Base-by-base conservation (phyloP, 2,329 filamentous ascomycete species). In the Hortaea werneckii region DNA sequence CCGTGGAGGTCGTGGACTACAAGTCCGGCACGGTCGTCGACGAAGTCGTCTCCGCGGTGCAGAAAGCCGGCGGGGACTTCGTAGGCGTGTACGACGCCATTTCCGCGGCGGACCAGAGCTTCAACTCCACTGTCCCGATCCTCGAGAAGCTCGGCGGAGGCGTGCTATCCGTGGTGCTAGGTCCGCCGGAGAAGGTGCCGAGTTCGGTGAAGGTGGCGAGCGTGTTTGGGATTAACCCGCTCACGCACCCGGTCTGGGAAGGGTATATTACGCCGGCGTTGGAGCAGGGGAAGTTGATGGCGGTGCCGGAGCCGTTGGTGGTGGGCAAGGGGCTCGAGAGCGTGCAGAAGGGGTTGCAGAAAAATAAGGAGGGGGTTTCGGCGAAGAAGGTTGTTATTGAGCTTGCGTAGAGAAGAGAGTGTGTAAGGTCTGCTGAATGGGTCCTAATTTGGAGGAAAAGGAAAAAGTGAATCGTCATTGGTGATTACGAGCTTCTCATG, bases 1-100 rank as follows among this genome's bases (percentile, higher is more conserved):
- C 64, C 6, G 49, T 39, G 27, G 51, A 54, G 12, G 60, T 56
- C 7, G 44, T 64, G 26, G 63, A 67, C 47, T 63, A 71, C 53
- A 61, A 60, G 10, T 30, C 41, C 9, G 50, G 49, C 39, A 29
- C 52, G 2, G 50, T 67, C 1, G 59, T 61, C 9, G 60, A 68
- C 2, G 65, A 70, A 43, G 63, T 70, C 37, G 54, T 70, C 13
- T 50, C 51, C 7, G 67, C 67, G 20, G 58, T 71, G 44, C 55
- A 68, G 45, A 29, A 46, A 7, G 46, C 40, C n/a, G 66, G 64
- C 4, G 65, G 63, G 1, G 63, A 67, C 9, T 71, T 68, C 42
- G 57, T 29, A 51, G 70, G 70, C 28, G 57, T 67, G n/a, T 70
- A 65, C 48, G 70, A 72, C 48, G 52, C 60, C 35, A 60, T 63